A percentile compares a stretch with the other conserved stretches of the same genome.
Evolutionary conservation across 148 eudicot genomes (phyloP).

Genomic region (Vaccinium darrowii): DNA sequence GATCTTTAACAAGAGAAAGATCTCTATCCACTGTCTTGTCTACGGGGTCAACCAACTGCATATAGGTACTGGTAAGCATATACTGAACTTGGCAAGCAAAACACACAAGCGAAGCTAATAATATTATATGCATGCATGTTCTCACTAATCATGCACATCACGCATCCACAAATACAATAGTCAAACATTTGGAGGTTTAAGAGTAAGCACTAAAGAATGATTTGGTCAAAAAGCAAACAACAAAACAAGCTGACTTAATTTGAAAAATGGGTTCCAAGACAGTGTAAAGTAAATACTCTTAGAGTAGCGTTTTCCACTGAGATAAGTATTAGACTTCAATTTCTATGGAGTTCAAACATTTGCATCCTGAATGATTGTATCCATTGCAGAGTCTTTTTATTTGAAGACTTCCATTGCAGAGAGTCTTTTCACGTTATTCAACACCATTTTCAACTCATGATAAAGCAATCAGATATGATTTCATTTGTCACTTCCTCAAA

Average conservation of each 20-base stretch:
- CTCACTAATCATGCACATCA: not conserved
- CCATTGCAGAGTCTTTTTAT: not conserved
- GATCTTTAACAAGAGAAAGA: conserved; percentile 71
- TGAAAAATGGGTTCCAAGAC: not conserved
- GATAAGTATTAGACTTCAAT: not conserved
- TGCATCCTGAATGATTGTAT: not conserved
- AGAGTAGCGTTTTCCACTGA: not conserved
- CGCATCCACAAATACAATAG: not conserved
- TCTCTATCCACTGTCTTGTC: conserved; percentile 89
- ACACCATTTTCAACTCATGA: not conserved
- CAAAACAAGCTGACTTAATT: not conserved
- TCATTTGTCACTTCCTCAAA: not conserved
- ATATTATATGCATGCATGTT: not conserved
- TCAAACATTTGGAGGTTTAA: conserved; percentile 3
- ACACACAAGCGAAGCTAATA: not conserved
- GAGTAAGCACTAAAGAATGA: not conserved
- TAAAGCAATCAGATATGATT: not conserved
- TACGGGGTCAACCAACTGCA: conserved; percentile 92
- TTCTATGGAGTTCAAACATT: not conserved
- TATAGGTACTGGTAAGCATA: conserved; percentile 9
- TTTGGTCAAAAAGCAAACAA: not conserved
- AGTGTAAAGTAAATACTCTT: not conserved
- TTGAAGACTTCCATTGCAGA: not conserved
- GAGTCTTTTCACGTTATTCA: too few relatives aligned
- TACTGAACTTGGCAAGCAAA: conserved; percentile 1